Percentiles rank a stretch among this genome's conserved stretches.
These are phyloP conservation scores for Leccinum insolens DNA, from an alignment of 1,284 basidiomycete species.

Conservation along the genomic window DNA sequence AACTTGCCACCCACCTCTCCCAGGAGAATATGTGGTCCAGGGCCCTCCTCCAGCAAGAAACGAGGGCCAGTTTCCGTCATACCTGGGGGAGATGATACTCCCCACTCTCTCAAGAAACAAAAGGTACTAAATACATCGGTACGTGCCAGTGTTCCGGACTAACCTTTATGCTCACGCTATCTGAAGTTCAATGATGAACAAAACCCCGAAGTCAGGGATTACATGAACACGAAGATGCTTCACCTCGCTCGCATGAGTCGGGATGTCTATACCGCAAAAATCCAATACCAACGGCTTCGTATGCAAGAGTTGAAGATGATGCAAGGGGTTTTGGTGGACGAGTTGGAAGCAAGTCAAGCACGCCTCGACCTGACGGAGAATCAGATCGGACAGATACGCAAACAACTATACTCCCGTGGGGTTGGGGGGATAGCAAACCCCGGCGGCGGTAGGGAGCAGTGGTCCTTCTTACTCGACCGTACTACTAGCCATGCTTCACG, in stretches of 20 bases:
- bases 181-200: not conserved
- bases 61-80: not conserved
- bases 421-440: not conserved
- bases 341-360: not conserved
- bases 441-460: not conserved
- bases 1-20: not conserved
- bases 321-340: not conserved
- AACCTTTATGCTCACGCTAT: not conserved
- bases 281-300: not conserved
- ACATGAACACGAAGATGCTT: not conserved
- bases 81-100: not conserved
- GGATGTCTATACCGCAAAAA: not conserved
- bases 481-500: not conserved
- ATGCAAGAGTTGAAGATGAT: not conserved
- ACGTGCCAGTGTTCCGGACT: not conserved
- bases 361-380: not conserved
- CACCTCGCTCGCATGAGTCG: not conserved
- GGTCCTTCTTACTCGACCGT: not conserved
- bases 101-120: not conserved
- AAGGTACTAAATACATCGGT: not conserved
- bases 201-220: not conserved
- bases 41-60: not conserved
- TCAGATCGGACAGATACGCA: not conserved
- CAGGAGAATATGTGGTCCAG: not conserved
- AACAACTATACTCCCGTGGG: not conserved